Evolutionary conservation across 345 rosid genomes (phyloP).

Genomic region (Mallotus nudiflorus): DNA sequence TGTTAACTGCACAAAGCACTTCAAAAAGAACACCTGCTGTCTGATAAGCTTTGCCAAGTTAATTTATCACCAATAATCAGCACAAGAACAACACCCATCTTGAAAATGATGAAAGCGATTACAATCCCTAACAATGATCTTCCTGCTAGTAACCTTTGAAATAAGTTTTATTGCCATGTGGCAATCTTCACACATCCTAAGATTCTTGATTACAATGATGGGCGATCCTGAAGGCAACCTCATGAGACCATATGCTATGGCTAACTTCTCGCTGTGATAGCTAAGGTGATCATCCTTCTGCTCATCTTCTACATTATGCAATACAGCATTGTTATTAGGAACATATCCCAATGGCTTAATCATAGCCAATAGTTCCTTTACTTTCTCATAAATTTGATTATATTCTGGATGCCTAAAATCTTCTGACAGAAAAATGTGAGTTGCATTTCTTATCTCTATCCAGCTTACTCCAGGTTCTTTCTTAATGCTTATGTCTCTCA

Average conservation of each 20-base stretch:
- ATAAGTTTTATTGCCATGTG: slow-evolving; percentile 75
- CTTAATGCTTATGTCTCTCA: slow-evolving; percentile 60
- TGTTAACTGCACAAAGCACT: slow-evolving; percentile 96
- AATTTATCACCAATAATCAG: slow-evolving; percentile 65
- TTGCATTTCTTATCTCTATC: slow-evolving; percentile 54
- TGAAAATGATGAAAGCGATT: slow-evolving; percentile 77
- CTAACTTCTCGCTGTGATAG: slow-evolving; percentile 86
- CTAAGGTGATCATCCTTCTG: slow-evolving; percentile 69
- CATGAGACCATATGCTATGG: slow-evolving; percentile 75
- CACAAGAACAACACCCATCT: slow-evolving; percentile 69
- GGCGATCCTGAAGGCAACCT: no score
- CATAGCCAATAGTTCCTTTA: slow-evolving; percentile 54
- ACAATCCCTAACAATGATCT: no score
- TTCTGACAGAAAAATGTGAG: slow-evolving; percentile 68
- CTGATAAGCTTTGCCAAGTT: slow-evolving; percentile 97
- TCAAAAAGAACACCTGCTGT: slow-evolving; percentile 98
- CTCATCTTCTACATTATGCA: slow-evolving; percentile 84
- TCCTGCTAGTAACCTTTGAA: slow-evolving; percentile 55
- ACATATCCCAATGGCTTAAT: slow-evolving; percentile 70
- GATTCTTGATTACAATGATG: slow-evolving; percentile 60
- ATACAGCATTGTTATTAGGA: slow-evolving; percentile 54
- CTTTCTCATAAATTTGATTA: slow-evolving; percentile 50
- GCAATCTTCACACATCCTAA: slow-evolving; percentile 89
- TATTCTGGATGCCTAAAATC: slow-evolving; percentile 64
- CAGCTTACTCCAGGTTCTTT: slow-evolving; percentile 95